phyloP scores from a whole-genome alignment of 2,329 filamentous ascomycete species.

The Exophiala calicioides region DNA sequence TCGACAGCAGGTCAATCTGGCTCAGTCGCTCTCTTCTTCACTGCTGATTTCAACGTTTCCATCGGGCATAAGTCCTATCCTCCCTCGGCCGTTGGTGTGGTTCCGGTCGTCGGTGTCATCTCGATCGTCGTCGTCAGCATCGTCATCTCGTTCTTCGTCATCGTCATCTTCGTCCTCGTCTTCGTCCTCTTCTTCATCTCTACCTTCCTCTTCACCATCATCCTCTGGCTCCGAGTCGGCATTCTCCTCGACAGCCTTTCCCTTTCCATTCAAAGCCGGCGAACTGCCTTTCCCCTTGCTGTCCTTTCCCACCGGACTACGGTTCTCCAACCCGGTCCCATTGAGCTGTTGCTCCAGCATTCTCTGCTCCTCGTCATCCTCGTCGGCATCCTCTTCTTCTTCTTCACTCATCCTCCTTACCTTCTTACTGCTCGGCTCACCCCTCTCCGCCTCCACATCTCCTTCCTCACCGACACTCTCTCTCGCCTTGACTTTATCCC shows the following conservation, averaged over 20 bases:
- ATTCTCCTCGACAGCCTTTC: slow-evolving; percentile 30
- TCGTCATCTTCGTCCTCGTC: slow-evolving; percentile 28
- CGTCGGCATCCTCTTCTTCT: slow-evolving; percentile 9
- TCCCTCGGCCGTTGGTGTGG: slow-evolving; percentile 31
- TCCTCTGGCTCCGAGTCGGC: slow-evolving; percentile 29
- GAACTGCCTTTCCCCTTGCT: slow-evolving; percentile 17
- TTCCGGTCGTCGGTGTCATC: slow-evolving; percentile 30
- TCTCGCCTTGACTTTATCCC: slow-evolving; percentile 41
- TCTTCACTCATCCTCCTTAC: slow-evolving; percentile 18
- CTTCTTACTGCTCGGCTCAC: slow-evolving; percentile 27
- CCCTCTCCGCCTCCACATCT: slow-evolving; percentile 57
- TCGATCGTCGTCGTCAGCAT: slow-evolving; percentile 22
- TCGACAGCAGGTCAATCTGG: background rate
- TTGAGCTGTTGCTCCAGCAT: slow-evolving; percentile 33
- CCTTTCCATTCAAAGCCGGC: slow-evolving; percentile 20
- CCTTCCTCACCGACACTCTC: slow-evolving; percentile 54
- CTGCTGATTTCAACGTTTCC: slow-evolving; percentile 28
- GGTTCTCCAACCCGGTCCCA: slow-evolving; percentile 17
- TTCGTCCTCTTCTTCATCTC: slow-evolving; percentile 28
- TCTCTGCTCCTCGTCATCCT: slow-evolving; percentile 20
- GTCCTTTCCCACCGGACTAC: slow-evolving; percentile 16
- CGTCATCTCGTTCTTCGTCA: slow-evolving; percentile 26
- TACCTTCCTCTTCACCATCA: slow-evolving; percentile 32
- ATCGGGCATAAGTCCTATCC: slow-evolving; percentile 24
- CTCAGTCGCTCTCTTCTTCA: slow-evolving; percentile 30